A percentile compares a stretch with the other conserved stretches of the same genome.
These are phyloP conservation scores for Coffea canephora DNA, from an alignment of 257 asterid species.

Conservation along the genomic window DNA sequence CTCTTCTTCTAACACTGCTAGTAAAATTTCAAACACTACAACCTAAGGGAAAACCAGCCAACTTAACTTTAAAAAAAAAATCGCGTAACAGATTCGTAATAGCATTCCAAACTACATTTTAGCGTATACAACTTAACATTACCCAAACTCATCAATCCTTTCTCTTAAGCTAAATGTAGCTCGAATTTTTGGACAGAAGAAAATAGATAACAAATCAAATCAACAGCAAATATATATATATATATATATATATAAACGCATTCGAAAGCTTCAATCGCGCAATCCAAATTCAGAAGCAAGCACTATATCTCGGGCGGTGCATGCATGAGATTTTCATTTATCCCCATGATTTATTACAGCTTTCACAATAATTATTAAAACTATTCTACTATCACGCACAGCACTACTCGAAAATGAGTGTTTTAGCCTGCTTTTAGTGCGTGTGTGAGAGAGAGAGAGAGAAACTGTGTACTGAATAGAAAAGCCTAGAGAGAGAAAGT, in stretches of 20 bases:
- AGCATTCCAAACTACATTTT: not conserved
- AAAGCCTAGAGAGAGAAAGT: not conserved
- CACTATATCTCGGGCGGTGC: too few species aligned
- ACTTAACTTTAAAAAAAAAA: not conserved
- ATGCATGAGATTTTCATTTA: not conserved
- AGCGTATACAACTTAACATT: not conserved
- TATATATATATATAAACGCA: not conserved
- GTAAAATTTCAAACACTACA: too few species aligned
- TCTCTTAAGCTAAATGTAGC: not conserved
- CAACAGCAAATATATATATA: not conserved
- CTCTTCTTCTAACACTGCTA: too few species aligned
- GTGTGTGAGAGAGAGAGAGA: not conserved
- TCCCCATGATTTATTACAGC: not conserved
- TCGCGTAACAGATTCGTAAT: not conserved
- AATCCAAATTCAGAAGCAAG: not conserved
- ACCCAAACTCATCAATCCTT: not conserved
- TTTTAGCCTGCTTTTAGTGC: not conserved
- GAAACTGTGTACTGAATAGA: not conserved
- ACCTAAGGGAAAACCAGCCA: not conserved
- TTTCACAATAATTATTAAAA: not conserved
- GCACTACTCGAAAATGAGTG: not conserved
- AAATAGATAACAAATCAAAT: not conserved
- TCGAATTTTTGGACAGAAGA: not conserved
- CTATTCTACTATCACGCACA: not conserved
- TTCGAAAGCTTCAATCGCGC: not conserved